Base-by-base conservation (phyloP, 2,329 filamentous ascomycete genomes). In the Pyrenophora teres region DNA sequence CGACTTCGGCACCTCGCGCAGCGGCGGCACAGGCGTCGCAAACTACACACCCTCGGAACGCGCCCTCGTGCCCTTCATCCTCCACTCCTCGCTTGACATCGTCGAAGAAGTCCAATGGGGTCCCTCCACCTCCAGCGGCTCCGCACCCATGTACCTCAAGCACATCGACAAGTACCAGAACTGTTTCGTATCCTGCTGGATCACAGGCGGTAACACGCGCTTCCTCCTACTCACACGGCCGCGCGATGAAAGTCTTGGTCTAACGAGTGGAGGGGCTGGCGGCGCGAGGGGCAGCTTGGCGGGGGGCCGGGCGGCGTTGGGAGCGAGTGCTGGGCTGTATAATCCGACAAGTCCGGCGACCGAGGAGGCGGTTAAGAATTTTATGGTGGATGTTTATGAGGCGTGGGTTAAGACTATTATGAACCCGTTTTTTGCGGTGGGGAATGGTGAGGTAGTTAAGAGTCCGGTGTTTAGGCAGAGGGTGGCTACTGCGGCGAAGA, bases 41-140 rank as follows among this genome's bases (percentile, higher is more conserved):
- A 89, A 90, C 70, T 97, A 97, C 80, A 85, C 84, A 52, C 90
- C 96, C 60, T 87, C 95, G 68, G 89, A 93, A 47, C 87, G 90
- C 58, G 90, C 96, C 74, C 88, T 97, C 81, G 97, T 97, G 78
- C 94, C 97, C 75, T 97, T 99, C 79, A 91, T 97, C 71, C 86
- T 96, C 27, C 93, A 99, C 78, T 92, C 90, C 63, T 90, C 90
- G 61, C 80, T 99, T 50, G 94, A 99, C 74, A 90, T 97, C 39
- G 89, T 96, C 44, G 94, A 99, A 77, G 94, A 99, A 76, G 86
- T 93, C 25, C 94, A 97, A 77, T 99, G 94, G 93, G 88, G 86
- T 6, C 68, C 68, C 4, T 68, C 63, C 1, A 67, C 67, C 7
- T 64, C 64, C 50, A 66, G 69, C 25, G 60, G 62, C 39, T 56